Evolutionary conservation across 1,284 basidiomycete species (phyloP).

Genomic region (Rhodotorula sp.): DNA sequence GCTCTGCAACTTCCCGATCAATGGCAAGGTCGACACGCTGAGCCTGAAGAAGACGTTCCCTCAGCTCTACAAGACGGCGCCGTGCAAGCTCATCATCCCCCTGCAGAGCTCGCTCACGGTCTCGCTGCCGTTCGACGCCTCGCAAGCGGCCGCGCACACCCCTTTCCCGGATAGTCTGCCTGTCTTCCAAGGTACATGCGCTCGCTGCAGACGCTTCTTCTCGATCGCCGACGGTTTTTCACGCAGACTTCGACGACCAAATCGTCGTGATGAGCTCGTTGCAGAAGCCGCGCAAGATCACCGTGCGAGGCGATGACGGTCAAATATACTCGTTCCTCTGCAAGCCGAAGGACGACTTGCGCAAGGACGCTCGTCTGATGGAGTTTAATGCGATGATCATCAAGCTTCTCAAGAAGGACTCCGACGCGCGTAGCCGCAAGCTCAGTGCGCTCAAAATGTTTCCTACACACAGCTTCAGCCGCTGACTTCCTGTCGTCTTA

Average conservation of each 20-base stretch:
- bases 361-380: constrained; percentile 97
- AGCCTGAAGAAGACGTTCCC: constrained; percentile 67
- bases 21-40: constrained; percentile 55
- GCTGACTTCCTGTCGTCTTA: constrained; percentile 47
- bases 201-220: not conserved
- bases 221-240: not conserved
- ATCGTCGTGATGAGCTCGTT: constrained; percentile 92
- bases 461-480: not conserved
- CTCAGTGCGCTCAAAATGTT: constrained; percentile 63
- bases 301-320: constrained; percentile 79
- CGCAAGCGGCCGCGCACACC: constrained; percentile 62
- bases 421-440: constrained; percentile 72
- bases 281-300: constrained; percentile 88
- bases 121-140: constrained; percentile 67
- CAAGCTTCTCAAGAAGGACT: constrained; percentile 89
- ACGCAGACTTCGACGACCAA: constrained; percentile 69
- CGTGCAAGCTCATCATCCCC: constrained; percentile 76
- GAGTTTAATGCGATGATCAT: constrained; percentile 99
- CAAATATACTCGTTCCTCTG: constrained; percentile 86
- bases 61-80: constrained; percentile 59
- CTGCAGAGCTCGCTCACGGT: constrained; percentile 90
- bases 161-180: constrained; percentile 80
- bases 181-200: constrained; percentile 66
- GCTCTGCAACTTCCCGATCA: constrained; percentile 59
- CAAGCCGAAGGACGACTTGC: constrained; percentile 95